Base-by-base conservation (phyloP, 768 basidiomycete species). In the Boletellus sp. region DNA sequence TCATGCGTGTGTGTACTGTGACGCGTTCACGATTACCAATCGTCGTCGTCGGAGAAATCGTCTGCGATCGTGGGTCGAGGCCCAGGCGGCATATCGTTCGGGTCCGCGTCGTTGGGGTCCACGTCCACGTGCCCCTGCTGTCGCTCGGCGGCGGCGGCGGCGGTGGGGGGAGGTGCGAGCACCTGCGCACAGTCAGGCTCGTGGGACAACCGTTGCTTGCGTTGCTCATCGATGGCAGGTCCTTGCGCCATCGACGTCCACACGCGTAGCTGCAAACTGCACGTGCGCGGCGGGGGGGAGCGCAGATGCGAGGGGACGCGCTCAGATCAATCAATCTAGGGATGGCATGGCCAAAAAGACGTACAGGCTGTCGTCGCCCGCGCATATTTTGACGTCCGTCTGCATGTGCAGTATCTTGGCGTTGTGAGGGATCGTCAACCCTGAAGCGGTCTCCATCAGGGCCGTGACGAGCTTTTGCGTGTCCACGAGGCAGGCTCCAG, bases 311-410 rank as follows among this genome's bases (percentile, higher is more conserved):
- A n/a, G n/a, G n/a, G n/a, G 23, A 28, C 8, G 6, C 45, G 44
- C 42, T 38, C 22, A 43, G 37, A 46, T 12, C 36, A 15, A 26
- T 51, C 22, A 15, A 35, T 46, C 20, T 4, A 26, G 32, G 28
- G 22, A 38, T 11, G 39, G 17, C 8, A 17, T 9, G 13, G 13
- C 9, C 11, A 7, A 1, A 16, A 15, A 10, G 10, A 55, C 78
- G 61, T 55, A 79, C 79, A 68, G 67, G 31, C 76, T 75, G 57
- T 80, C 79, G 43, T 79, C 78, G 0, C 78, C 79, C 9, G 78
- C 77, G 60, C 78, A 79, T 55, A 72, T 71, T 9, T 65, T 68
- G 20, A 60, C 65, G 28, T 70, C 63, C 0, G 64, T 59, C 17
- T 66, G 56, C 54, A 74, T 48, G 20, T 53, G 60, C 38, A 80